Evolutionary conservation across 1,284 basidiomycete genomes (phyloP), one percentile per base, ranked within the genome.

Genomic region (Austroboletus novae-zelandiae): DNA sequence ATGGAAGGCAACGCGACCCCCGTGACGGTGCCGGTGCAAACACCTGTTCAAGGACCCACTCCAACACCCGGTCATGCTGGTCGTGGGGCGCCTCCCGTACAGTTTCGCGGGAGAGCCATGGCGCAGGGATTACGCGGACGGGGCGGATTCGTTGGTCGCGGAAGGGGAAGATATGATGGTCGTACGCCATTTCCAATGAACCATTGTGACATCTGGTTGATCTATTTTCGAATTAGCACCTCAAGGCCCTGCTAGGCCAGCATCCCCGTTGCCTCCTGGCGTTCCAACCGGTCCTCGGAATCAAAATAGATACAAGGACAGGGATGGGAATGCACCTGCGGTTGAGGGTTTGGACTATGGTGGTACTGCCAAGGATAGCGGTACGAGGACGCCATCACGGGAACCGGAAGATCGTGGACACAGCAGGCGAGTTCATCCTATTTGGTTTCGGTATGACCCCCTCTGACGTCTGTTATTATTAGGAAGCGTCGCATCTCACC

Each of bases 291-390:
- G 90, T 2, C 89, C 89, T 10, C 77, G 89, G 40, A 91, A 90
- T 65, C 85, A 88, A 64, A 90, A 89, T 65, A 89, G 89, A 65
- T 91, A 92, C 72, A 91, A 91, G 70, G 89, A 92, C 66, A 79
- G 89, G 34, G 87, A 90, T 61, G 81, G 80, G 13, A 89, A 87
- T 61, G 85, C 84, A 2, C 83, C 85, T 51, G 86, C 86, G 36
- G 85, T 88, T 9, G 88, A 91, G 59, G 89, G 89, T n/a, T 69
- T 92, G 61, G 90, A 92, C 63, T 92, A 91, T 58, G 88, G 88
- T 7, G 87, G 86, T 7, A 73, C 52, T 63, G 70, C 51, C 56
- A 75, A 73, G 59, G 76, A 70, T 54, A 65, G 65, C 60, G 66
- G 63, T 56, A 72, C 70, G 53, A 67, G 79, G 60, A 80, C 77